Evolutionary conservation across 1,139 yeast species (phyloP).

Genomic region (Candida freyschussii): DNA sequence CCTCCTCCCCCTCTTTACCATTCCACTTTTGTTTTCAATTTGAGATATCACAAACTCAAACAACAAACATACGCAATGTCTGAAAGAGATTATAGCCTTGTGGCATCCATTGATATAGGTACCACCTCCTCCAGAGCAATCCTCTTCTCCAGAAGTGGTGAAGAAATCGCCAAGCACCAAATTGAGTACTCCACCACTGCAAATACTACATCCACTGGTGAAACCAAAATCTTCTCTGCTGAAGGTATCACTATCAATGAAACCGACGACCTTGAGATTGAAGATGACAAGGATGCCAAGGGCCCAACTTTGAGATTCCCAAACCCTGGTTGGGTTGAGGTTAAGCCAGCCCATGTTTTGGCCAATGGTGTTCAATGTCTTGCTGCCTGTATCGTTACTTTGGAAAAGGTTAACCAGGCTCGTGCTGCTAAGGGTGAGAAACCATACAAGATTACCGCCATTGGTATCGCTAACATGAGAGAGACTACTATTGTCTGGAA

Average conservation of each 20-base stretch:
- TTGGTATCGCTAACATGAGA: conserved; percentile 94
- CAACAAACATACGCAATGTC: conserved; percentile 17
- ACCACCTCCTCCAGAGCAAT: conserved; percentile 94
- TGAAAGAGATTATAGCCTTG: conserved; percentile 31
- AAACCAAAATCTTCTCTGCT: conserved; percentile 59
- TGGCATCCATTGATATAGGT: conserved; percentile 84
- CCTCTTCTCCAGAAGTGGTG: conserved; percentile 66
- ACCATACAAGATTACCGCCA: conserved; percentile 52
- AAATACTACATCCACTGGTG: conserved; percentile 32
- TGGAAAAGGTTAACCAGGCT: conserved; percentile 48
- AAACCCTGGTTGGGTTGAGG: conserved; percentile 90
- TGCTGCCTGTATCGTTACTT: conserved; percentile 55
- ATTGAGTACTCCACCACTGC: conserved; percentile 84
- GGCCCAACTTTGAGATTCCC: conserved; percentile 73
- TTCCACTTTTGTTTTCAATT: too few species aligned
- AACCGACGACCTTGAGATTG: conserved; percentile 54
- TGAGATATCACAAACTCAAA: too few species aligned
- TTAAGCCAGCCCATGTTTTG: conserved; percentile 81
- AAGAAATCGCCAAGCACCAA: conserved; percentile 82
- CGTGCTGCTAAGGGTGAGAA: conserved; percentile 44
- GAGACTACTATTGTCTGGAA: conserved; percentile 94
- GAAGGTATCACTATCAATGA: conserved; percentile 67
- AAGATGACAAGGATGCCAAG: conserved; percentile 42
- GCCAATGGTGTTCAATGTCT: conserved; percentile 79
- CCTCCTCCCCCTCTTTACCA: too few species aligned